Evolutionary conservation across 139 green algal species (phyloP), one percentile per base, ranked within the genome.

Genomic region (Chlorella ohadii): DNA sequence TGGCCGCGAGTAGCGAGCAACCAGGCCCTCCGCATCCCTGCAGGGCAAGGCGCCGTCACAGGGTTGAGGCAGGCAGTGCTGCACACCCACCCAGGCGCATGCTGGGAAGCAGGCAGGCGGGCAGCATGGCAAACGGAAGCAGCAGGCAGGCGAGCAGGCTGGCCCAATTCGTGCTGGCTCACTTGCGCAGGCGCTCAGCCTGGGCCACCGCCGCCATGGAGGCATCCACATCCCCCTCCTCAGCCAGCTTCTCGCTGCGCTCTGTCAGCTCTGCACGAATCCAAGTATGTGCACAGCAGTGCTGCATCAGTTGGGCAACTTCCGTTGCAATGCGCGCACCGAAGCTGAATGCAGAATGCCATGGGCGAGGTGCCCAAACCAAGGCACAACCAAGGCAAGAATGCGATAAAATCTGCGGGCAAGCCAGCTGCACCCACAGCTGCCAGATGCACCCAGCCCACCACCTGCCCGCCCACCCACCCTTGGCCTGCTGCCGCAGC

Each of bases 141-240:
- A 34, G 28, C 25, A 33, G 1, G 27, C 25, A 33, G n/a, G 63
- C 63, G n/a, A 16, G 63, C 27, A 68, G n/a, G 16, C 1, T 31
- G 13, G 63, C 72, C 12, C 12, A 9, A 19, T 59, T 20, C 51
- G 2, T 51, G 7, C 44, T 4, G 12, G 2, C 51, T 22, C 51
- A 59, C 51, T 88, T 88, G 70, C 90, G 79, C 88, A 95, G 83
- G 31, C 85, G 80, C 15, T 94, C 92, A 63, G 51, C 93, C 82
- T 96, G 89, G 72, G 92, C 67, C 22, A 92, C 87, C 59, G 90
- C 85, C 71, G 87, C 85, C 86, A 96, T 87, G 28, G 90, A 92
- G 71, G 85, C 91, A 85, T 98, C 95, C 66, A 97, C 91, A 61
- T 98, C 92, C 1, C 93, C 95, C 6, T 88, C 88, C 86, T 97